Evolutionary conservation across 2,329 filamentous ascomycete genomes (phyloP).

Genomic region (Juglanconis sp.): DNA sequence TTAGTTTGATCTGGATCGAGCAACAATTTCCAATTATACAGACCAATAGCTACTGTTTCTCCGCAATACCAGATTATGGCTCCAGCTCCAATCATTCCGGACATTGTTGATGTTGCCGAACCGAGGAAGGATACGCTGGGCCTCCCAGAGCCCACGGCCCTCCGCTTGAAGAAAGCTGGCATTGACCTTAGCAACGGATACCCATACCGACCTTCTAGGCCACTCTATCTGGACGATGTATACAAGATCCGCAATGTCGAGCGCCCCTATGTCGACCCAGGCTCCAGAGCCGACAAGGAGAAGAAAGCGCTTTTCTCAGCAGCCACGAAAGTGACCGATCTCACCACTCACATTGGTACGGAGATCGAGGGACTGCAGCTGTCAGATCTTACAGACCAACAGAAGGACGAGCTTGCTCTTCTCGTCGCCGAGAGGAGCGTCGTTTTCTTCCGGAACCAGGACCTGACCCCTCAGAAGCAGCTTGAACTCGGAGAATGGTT

Average conservation of each 20-base stretch:
- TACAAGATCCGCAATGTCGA: conserved; percentile 60
- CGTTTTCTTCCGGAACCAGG: conserved; percentile 65
- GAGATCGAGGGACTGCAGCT: conserved; percentile 63
- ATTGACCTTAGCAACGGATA: conserved; percentile 69
- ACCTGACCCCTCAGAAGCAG: conserved; percentile 60
- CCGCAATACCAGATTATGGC: conserved; percentile 32
- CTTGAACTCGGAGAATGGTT: conserved; percentile 60
- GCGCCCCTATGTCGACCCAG: conserved; percentile 56
- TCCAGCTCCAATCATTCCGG: conserved; percentile 57
- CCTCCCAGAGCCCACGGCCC: conserved; percentile 54
- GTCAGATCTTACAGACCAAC: conserved; percentile 56
- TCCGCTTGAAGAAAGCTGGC: conserved; percentile 63
- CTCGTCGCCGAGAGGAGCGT: conserved; percentile 62
- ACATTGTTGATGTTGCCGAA: conserved; percentile 60
- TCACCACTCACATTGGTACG: conserved; percentile 61
- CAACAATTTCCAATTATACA: not conserved
- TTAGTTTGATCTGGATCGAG: not conserved
- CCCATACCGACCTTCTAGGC: conserved; percentile 65
- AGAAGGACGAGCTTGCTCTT: conserved; percentile 60
- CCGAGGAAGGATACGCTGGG: conserved; percentile 63
- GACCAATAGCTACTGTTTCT: not conserved
- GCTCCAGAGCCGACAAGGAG: conserved; percentile 60
- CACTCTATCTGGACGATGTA: conserved; percentile 68
- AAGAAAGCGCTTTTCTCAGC: conserved; percentile 60
- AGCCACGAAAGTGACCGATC: conserved; percentile 59